A percentile compares a stretch with the other conserved stretches of the same genome.
Evolutionary conservation across 768 basidiomycete genomes (phyloP).

Genomic region (Paxillus rubicundulus): DNA sequence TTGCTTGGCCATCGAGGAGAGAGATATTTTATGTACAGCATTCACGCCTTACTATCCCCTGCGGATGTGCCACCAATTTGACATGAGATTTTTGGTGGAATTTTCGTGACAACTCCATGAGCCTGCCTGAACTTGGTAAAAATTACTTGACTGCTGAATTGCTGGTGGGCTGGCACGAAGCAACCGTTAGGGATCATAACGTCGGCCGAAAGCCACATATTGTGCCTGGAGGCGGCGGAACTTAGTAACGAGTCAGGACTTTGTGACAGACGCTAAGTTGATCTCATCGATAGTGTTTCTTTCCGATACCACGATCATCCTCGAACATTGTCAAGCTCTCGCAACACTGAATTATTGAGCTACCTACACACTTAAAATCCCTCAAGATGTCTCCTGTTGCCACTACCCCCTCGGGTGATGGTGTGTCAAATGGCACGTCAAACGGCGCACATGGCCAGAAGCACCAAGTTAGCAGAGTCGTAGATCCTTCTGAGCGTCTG

Average conservation of each 20-base stretch:
- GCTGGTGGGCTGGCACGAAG: no score
- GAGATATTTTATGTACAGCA: not conserved
- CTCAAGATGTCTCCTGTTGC: constrained; percentile 26
- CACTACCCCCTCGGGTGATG: constrained; percentile 8
- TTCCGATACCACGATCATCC: not conserved
- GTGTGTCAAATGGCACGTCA: constrained; percentile 13
- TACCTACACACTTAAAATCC: not conserved
- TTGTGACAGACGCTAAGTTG: not conserved
- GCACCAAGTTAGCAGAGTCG: constrained; percentile 9
- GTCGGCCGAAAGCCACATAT: no score
- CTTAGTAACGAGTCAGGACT: not conserved
- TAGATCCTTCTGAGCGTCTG: constrained; percentile 26
- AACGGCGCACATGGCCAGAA: constrained; percentile 11
- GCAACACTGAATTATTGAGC: constrained; percentile 2
- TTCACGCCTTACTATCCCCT: no score
- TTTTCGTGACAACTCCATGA: no score
- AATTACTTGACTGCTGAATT: no score
- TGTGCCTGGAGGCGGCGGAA: constrained; percentile 17
- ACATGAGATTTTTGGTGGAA: no score
- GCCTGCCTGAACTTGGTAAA: no score
- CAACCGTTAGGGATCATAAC: no score
- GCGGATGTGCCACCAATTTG: no score
- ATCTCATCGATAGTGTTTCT: not conserved
- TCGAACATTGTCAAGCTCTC: not conserved
- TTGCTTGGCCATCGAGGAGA: not conserved